Base-by-base conservation (phyloP, 495 filamentous ascomycete genomes). In the Durotheca rogersii region DNA sequence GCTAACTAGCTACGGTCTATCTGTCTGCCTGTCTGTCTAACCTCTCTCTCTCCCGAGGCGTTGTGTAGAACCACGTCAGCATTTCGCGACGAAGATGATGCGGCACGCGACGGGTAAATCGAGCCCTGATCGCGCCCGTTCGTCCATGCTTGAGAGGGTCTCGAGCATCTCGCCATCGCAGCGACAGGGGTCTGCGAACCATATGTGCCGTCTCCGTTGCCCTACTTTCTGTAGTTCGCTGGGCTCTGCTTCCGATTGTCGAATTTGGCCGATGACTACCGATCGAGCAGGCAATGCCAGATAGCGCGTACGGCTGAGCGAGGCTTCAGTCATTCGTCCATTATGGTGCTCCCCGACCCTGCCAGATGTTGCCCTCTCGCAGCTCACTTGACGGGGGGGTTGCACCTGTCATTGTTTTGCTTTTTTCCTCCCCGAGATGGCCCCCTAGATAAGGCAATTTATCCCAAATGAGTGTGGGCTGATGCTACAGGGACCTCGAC, bases 61-160 rank as follows among this genome's bases (percentile, higher is more conserved):
- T 44, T 53, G 38, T 49, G 55, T 49, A 58, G 44, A 53, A 59
- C 44, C 56, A 59, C 56, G 56, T 59, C 56, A 59, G 56, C 56
- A 49, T 16, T 39, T 51, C 32, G 19, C 39, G 29, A 33, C 42
- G 18, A 41, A 4, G 33, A 31, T n/a, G n/a, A n/a, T n/a, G 25
- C 56, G 55, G 55, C 39, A 58, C 56, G 56, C 49, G 53, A 49
- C 44, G 56, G n/a, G n/a, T n/a, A n/a, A n/a, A n/a, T n/a, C n/a
- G n/a, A n/a, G n/a, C n/a, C n/a, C n/a, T n/a, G n/a, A n/a, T n/a
- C n/a, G n/a, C n/a, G n/a, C n/a, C n/a, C n/a, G n/a, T n/a, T 30
- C 49, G 20, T 27, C 45, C 36, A n/a, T 43, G 34, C 40, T 56
- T 40, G 33, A 51, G 37, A 19, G 36, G 21, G 23, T 27, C 50